Conservation (phyloP, 192 early-diverging fungal species). For the Entomortierella chlamydospora region DNA sequence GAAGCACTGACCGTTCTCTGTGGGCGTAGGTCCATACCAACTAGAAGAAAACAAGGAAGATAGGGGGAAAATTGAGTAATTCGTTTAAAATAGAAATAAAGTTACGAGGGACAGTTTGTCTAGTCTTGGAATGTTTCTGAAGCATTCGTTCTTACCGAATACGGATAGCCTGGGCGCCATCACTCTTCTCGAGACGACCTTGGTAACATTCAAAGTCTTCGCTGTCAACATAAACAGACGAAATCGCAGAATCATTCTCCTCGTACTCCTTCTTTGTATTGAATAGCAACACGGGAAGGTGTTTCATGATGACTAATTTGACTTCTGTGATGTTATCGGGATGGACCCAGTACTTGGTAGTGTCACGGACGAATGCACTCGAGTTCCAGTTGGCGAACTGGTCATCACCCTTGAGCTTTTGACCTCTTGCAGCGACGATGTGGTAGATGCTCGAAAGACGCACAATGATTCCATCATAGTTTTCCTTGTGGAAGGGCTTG, state of each 20-base stretch:
- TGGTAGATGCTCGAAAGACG: conserved; percentile 85
- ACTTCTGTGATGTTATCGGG: conserved; percentile 94
- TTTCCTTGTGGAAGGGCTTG: conserved; percentile 85
- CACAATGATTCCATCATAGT: conserved; percentile 87
- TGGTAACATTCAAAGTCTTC: conserved; percentile 88
- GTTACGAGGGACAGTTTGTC: no score
- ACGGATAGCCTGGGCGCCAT: conserved; percentile 91
- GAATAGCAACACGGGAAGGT: conserved; percentile 91
- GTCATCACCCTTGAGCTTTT: conserved; percentile 36
- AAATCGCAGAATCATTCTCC: conserved; percentile 90
- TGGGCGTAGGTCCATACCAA: conserved; percentile 89
- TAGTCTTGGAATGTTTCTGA: no score
- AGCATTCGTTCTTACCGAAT: conserved; percentile 79
- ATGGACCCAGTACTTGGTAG: conserved; percentile 97
- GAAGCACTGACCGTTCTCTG: conserved; percentile 78
- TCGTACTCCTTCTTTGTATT: conserved; percentile 66
- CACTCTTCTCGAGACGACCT: conserved; percentile 87
- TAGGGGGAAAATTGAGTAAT: not conserved
- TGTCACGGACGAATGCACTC: conserved; percentile 67
- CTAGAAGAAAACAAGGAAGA: conserved; percentile 1
- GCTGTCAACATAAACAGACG: conserved; percentile 95
- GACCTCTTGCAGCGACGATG: conserved; percentile 52
- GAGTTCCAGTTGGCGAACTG: conserved; percentile 47
- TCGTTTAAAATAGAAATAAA: not conserved
- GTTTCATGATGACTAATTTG: conserved; percentile 89